Base-by-base conservation (phyloP, 371 early-diverging fungal species). In the Sporodiniella umbellata region DNA sequence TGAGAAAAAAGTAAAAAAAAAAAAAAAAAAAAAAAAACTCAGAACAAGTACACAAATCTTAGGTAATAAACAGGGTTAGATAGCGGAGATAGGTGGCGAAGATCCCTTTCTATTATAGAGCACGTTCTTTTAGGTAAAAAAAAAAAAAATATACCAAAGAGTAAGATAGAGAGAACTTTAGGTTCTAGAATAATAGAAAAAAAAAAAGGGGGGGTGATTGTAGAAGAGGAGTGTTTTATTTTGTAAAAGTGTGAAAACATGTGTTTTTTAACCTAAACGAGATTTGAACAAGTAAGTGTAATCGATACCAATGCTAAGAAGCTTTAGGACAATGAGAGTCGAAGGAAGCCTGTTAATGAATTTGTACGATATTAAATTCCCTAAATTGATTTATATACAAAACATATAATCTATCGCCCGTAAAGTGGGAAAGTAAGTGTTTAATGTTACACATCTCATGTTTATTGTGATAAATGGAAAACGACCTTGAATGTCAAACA, bases 351-450 rank as follows among this genome's bases (percentile, higher is more conserved):
- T 23, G 15, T 31, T 21, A 53, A 39, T 48, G 53, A 53, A 49
- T 53, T 58, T 53, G 59, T 53, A 40, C 54, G 19, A 56, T 49
- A 33, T 10, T 18, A 45, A 52, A 53, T 45, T 58, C 48, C 59
- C 59, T 53, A 49, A 33, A 58, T 40, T 38, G 44, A 48, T 44
- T n/a, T n/a, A n/a, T n/a, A n/a, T n/a, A n/a, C n/a, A 53, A 49
- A 49, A 49, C 48, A 42, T 58, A 48, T 44, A 43, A 47, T 39
- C 23, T 22, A 40, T 28, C 38, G 33, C 50, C 60, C 60, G 38
- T 45, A 54, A 31, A 54, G 48, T 59, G 60, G 60, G 60, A 59
- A 22, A 33, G 18, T 23, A 21, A 48, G 39, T 28, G 39, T 38
- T 43, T 25, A 46, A 44, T 39, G 38, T 46, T 46, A 40, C 31